Conservation (phyloP, 2,329 filamentous ascomycete genomes). For the Tolypocladium nubicola region DNA sequence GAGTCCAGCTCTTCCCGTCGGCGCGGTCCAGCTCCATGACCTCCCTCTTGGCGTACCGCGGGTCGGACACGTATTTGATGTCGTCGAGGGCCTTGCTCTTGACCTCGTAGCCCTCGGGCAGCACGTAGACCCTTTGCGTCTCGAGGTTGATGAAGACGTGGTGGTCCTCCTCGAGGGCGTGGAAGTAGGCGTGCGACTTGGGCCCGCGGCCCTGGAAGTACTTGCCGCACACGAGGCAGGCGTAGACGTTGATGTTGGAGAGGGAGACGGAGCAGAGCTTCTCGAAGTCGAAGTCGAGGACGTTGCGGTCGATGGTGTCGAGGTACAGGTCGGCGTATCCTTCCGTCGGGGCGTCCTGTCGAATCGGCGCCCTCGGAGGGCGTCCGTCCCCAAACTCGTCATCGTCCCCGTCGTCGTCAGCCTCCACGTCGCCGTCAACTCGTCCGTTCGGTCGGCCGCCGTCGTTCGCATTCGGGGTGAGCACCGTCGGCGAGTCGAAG, state of each 20-base stretch:
- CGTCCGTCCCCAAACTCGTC: slow-evolving; percentile 31
- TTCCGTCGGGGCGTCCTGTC: slow-evolving; percentile 69
- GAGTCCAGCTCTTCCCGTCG: slow-evolving; percentile 56
- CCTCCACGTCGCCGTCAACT: slow-evolving; percentile 12
- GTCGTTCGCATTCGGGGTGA: background rate
- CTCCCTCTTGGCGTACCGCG: slow-evolving; percentile 69
- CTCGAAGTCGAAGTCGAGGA: slow-evolving; percentile 97
- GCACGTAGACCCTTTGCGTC: slow-evolving; percentile 79
- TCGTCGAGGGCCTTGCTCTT: slow-evolving; percentile 90
- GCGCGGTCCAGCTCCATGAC: slow-evolving; percentile 68
- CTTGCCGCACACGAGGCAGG: slow-evolving; percentile 92
- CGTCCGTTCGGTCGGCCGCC: background rate
- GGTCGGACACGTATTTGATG: slow-evolving; percentile 96
- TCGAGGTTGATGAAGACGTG: slow-evolving; percentile 99
- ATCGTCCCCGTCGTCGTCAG: slow-evolving; percentile 15
- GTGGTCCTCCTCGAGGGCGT: slow-evolving; percentile 87
- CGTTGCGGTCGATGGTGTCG: slow-evolving; percentile 86
- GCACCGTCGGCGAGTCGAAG: slow-evolving; percentile 22
- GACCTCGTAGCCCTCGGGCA: slow-evolving; percentile 96
- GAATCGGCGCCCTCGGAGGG: slow-evolving; percentile 34
- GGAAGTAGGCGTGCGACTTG: slow-evolving; percentile 95
- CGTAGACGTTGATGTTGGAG: slow-evolving; percentile 98
- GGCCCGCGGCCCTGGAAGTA: slow-evolving; percentile 92
- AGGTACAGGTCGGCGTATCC: slow-evolving; percentile 95
- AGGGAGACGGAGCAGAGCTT: slow-evolving; percentile 94